phyloP scores from a whole-genome alignment of 305 asterid genomes.

The Coffea humblotiana region DNA sequence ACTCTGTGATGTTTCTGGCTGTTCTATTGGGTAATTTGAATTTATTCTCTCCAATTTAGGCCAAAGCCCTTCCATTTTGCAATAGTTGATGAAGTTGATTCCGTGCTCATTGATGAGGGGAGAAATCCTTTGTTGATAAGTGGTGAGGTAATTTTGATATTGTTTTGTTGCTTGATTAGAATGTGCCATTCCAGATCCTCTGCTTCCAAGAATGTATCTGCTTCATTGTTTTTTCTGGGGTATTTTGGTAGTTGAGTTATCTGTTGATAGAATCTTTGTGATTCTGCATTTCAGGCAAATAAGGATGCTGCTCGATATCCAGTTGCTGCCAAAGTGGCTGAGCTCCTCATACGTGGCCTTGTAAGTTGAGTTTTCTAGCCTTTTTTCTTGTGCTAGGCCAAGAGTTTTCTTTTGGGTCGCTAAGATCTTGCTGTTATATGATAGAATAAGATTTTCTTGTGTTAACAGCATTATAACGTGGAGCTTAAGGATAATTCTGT shows the following conservation, averaged over 20 bases:
- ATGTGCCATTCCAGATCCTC: background rate
- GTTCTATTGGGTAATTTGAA: slow-evolving; percentile 13
- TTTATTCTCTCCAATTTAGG: slow-evolving; percentile 51
- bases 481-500: slow-evolving; percentile 95
- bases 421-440: background rate
- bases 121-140: slow-evolving; percentile 96
- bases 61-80: slow-evolving; percentile 98
- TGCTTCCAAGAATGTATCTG: background rate
- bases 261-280: slow-evolving; percentile 15
- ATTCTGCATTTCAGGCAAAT: slow-evolving; percentile 56
- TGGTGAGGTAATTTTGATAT: slow-evolving; percentile 68
- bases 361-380: slow-evolving; percentile 44
- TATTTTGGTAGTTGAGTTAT: background rate
- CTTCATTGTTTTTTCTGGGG: background rate
- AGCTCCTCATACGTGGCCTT: slow-evolving; percentile 67
- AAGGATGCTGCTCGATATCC: slow-evolving; percentile 93
- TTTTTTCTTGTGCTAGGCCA: slow-evolving; percentile 8
- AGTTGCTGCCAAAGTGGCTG: slow-evolving; percentile 98
- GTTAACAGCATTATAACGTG: slow-evolving; percentile 77
- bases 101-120: slow-evolving; percentile 98
- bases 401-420: background rate
- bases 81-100: slow-evolving; percentile 98
- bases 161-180: slow-evolving; percentile 4
- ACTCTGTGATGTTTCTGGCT: slow-evolving; percentile 17
- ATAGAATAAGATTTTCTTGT: slow-evolving; percentile 21